Percentiles rank a stretch among this genome's conserved stretches.
These are phyloP conservation scores for Plantago major DNA, from an alignment of 257 asterid species.

Conservation along the genomic window DNA sequence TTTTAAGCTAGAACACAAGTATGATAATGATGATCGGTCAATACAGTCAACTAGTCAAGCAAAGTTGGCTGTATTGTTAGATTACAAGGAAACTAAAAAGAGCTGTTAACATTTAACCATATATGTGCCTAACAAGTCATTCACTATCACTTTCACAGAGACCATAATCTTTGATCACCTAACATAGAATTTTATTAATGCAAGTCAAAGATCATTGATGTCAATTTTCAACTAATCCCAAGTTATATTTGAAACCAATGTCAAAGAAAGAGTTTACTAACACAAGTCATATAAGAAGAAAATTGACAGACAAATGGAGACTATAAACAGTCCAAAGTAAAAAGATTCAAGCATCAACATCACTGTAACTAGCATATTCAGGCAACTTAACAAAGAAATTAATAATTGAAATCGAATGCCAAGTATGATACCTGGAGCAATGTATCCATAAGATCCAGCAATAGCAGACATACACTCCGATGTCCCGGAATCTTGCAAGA, in stretches of 20 bases:
- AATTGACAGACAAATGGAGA: conserved; percentile 8
- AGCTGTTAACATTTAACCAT: neutral
- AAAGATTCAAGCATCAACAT: conserved; percentile 4
- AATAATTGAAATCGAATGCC: neutral
- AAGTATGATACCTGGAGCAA: conserved; percentile 71
- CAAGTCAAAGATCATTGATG: conserved; percentile 15
- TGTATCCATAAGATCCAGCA: conserved; percentile 97
- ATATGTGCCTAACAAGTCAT: conserved; percentile 5
- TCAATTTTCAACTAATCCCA: conserved; percentile 22
- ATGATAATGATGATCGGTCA: no score
- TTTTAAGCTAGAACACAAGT: no score
- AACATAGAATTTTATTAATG: neutral
- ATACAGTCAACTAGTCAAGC: no score
- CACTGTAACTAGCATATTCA: conserved; percentile 8
- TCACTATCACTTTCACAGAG: conserved; percentile 3
- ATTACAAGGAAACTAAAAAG: neutral
- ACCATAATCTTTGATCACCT: neutral
- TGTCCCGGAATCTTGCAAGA: conserved; percentile 89
- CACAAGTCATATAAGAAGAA: conserved; percentile 24
- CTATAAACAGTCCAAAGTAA: conserved; percentile 13
- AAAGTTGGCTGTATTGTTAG: no score
- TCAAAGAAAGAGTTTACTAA: conserved; percentile 19
- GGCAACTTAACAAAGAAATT: conserved; percentile 3
- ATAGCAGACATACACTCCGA: conserved; percentile 99
- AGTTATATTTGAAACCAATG: conserved; percentile 16